Evolutionary conservation across 345 rosid genomes (phyloP).

Genomic region (Euphorbia peplus): DNA sequence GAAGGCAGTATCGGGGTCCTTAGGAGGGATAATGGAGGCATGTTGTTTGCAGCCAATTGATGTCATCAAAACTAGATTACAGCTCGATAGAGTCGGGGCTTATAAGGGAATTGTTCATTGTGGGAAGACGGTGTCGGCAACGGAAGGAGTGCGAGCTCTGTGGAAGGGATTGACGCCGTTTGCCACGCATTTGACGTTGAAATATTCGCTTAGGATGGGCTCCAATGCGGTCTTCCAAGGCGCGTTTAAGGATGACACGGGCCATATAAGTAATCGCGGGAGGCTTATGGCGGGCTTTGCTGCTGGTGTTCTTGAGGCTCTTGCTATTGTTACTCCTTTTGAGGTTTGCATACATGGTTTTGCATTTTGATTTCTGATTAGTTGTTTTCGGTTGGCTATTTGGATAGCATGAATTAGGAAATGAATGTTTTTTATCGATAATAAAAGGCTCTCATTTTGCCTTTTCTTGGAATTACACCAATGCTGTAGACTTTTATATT

Average conservation of each 20-base stretch:
- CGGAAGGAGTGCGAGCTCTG: constrained; percentile 81
- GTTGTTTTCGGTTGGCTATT: background rate
- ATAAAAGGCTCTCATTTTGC: background rate
- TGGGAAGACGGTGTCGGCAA: constrained; percentile 57
- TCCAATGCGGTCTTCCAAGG: constrained; percentile 78
- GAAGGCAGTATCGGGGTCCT: constrained; percentile 88
- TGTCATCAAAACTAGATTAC: constrained; percentile 87
- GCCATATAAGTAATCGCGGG: constrained; percentile 55
- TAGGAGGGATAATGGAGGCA: constrained; percentile 91
- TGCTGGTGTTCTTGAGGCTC: constrained; percentile 95
- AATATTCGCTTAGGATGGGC: constrained; percentile 88
- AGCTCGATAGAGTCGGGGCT: constrained; percentile 64
- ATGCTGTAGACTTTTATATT: background rate
- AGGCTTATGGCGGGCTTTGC: constrained; percentile 79
- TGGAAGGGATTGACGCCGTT: constrained; percentile 97
- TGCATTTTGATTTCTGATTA: background rate
- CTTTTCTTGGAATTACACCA: background rate
- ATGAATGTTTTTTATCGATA: background rate
- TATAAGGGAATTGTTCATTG: constrained; percentile 83
- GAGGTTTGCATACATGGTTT: constrained; percentile 45
- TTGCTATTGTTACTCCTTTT: constrained; percentile 87
- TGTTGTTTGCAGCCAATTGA: constrained; percentile 90
- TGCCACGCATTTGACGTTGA: constrained; percentile 89
- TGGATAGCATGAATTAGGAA: background rate
- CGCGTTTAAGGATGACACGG: constrained; percentile 73